Evolutionary conservation across 441 rosid species (phyloP), one percentile per base, ranked within the genome.

Genomic region (Erodium moschatum): DNA sequence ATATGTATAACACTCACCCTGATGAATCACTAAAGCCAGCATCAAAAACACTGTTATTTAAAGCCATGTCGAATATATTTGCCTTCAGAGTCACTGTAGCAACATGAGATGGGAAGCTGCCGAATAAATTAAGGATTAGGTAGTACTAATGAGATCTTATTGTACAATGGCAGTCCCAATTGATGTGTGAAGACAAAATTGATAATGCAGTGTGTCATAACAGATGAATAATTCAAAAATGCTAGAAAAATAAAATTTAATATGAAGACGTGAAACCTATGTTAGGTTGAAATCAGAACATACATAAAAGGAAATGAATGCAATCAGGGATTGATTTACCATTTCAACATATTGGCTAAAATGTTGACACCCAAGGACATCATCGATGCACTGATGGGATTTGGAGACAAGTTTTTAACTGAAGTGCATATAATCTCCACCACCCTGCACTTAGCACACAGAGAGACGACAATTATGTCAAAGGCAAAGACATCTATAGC

Each of bases 301-400:
- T 21, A 52, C 20, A 52, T n/a, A 6, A 52, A 52, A 52, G 60
- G 20, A 16, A 52, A 16, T 52, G 20, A 72, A 64, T 27, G 67
- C 54, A 64, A 65, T 46, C 35, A 65, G 8, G n/a, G 24, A 56
- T 21, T 31, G 19, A 69, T 60, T 81, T 86, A 90, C 97, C 99
- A 85, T 80, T 76, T 86, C 79, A 89, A 69, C 83, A 95, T 84
- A 82, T 80, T 85, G 52, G 90, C 84, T 75, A 91, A 82, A 77
- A 91, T 83, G 84, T 83, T 76, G 74, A 87, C 76, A 75, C 88
- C 87, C 90, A 85, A 74, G 72, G 97, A 89, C 88, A 86, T 82
- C 73, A 85, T 33, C 69, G 88, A 84, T 74, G 95, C 90, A 69
- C 87, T 79, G 67, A 67, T 66, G 64, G 97, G 72, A 82, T 76